A percentile compares a stretch with the other conserved stretches of the same genome.
Conservation (phyloP, 345 rosid genomes). For the Crucihimalaya himalaica region DNA sequence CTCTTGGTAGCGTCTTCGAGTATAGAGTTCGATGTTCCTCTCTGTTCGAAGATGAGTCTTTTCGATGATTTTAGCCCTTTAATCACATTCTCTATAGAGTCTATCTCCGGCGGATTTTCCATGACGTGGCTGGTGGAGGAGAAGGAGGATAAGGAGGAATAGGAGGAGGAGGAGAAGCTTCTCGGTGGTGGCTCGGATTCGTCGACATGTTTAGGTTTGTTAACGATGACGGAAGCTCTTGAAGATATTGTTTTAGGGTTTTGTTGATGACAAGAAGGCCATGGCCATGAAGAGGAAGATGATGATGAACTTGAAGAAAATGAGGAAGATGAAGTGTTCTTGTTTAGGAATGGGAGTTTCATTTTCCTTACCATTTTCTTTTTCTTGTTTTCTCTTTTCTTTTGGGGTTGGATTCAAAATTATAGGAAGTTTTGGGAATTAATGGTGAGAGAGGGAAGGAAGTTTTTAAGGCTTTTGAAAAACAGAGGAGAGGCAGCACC, state of each 20-base stretch:
- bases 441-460: background rate
- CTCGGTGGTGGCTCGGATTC: constrained; percentile 66
- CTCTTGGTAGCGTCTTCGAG: constrained; percentile 42
- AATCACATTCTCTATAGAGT: constrained; percentile 53
- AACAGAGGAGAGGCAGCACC: background rate
- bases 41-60: constrained; percentile 71
- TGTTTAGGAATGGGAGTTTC: constrained; percentile 49
- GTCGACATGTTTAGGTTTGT: constrained; percentile 35
- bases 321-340: constrained; percentile 27
- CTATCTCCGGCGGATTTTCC: constrained; percentile 33
- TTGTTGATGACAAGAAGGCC: constrained; percentile 44
- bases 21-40: constrained; percentile 66
- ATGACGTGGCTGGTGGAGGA: constrained; percentile 14
- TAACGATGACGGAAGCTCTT: constrained; percentile 53
- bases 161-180: constrained; percentile 51
- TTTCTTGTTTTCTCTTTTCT: background rate
- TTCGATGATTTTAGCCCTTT: constrained; percentile 62
- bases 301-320: constrained; percentile 29
- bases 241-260: constrained; percentile 24
- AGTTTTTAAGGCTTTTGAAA: constrained; percentile 33
- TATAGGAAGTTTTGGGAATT: background rate
- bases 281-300: constrained; percentile 21
- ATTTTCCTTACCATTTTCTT: constrained; percentile 26
- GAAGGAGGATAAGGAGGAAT: constrained; percentile 28
- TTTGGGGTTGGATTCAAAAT: background rate